phyloP scores from a whole-genome alignment of 2,329 filamentous ascomycete genomes.

The Cladosporium halotolerans region DNA sequence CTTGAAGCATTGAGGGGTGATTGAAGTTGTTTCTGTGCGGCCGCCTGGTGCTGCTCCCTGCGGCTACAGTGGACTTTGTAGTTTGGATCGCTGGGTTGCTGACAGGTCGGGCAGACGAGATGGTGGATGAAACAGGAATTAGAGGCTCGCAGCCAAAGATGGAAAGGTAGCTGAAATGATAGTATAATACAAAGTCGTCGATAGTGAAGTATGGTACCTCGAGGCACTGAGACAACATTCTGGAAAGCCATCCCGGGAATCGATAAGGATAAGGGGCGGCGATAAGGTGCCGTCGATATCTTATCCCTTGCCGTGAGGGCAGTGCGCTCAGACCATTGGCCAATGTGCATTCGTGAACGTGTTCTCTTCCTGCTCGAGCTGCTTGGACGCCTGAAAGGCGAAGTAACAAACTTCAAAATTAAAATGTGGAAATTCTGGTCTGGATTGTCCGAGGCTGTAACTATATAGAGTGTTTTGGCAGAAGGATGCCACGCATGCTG shows the following conservation, averaged over 20 bases:
- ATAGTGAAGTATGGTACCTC: neutral
- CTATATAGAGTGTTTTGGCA: too few species aligned
- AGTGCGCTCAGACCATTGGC: neutral
- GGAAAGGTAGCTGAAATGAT: conserved; percentile 44
- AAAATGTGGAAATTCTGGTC: too few species aligned
- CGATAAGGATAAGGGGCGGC: conserved; percentile 10
- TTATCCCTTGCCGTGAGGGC: conserved; percentile 2
- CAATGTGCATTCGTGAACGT: neutral
- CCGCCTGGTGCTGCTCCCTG: too few species aligned
- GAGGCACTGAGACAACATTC: neutral
- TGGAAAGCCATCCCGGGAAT: neutral
- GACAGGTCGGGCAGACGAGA: neutral
- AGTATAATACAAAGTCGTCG: conserved; percentile 31
- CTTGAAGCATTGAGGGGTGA: conserved; percentile 4
- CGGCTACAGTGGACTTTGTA: too few species aligned
- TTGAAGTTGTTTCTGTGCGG: too few species aligned
- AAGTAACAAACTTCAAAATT: too few species aligned
- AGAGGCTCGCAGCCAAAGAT: neutral
- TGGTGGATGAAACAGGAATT: neutral
- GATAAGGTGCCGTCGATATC: conserved; percentile 2
- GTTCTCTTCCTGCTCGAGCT: too few species aligned
- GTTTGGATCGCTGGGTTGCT: neutral
- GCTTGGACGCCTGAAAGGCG: too few species aligned
- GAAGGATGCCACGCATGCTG: too few species aligned
- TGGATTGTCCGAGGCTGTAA: too few species aligned